These are phyloP conservation scores for Cystofilobasidium ferigula DNA, from an alignment of 768 basidiomycete species.

Conservation along the genomic window DNA sequence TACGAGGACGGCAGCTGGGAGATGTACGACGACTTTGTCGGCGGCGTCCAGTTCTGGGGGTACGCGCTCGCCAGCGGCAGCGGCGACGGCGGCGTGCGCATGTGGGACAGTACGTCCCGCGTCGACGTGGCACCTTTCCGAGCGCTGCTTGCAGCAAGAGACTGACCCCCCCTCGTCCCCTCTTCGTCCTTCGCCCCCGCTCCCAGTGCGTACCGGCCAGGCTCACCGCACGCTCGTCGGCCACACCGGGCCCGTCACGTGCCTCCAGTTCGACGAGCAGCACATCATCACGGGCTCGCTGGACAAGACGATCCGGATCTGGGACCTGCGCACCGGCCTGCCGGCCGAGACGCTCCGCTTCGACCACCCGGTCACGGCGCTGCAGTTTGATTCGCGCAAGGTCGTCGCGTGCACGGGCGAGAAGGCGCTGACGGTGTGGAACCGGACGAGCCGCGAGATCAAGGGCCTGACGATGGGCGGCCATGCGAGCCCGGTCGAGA, in stretches of 20 bases:
- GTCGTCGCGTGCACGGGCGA: conserved; percentile 85
- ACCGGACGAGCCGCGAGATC: conserved; percentile 83
- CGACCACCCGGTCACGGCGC: conserved; percentile 75
- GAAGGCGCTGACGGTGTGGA: conserved; percentile 90
- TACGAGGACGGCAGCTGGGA: conserved; percentile 85
- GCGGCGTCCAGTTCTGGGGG: conserved; percentile 96
- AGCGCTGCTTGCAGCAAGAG: background rate
- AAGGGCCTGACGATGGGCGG: conserved; percentile 78
- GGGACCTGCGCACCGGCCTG: conserved; percentile 87
- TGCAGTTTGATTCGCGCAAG: conserved; percentile 93
- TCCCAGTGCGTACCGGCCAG: conserved; percentile 88
- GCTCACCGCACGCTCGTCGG: conserved; percentile 84
- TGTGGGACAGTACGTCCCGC: conserved; percentile 99
- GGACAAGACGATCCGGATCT: conserved; percentile 90
- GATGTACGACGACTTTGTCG: conserved; percentile 93
- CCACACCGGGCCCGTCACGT: conserved; percentile 86
- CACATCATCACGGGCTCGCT: conserved; percentile 86
- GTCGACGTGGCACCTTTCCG: too few species aligned
- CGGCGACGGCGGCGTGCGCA: conserved; percentile 89
- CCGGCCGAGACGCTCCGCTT: conserved; percentile 80
- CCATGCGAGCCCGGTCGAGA: conserved; percentile 79
- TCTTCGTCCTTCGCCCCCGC: too few species aligned
- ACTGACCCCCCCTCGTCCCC: background rate
- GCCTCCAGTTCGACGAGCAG: conserved; percentile 87
- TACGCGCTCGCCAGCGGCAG: conserved; percentile 94